phyloP scores from a whole-genome alignment of 2,329 filamentous ascomycete species.

The Hypomyces perniciosus region DNA sequence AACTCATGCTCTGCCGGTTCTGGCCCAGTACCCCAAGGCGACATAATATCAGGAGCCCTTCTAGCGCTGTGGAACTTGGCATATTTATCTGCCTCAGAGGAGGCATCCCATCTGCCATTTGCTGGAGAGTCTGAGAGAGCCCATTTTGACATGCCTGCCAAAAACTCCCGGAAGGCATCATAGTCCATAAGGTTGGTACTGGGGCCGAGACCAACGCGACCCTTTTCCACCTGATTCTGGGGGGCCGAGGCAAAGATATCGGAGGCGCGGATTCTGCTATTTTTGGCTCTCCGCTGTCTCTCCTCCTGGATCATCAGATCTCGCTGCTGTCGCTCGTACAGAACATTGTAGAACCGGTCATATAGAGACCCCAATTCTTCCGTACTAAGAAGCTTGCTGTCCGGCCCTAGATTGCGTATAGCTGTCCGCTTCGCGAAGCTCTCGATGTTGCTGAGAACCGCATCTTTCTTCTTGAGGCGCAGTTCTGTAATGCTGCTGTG shows the following conservation, averaged over 20 bases:
- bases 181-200: conserved; percentile 96
- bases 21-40: conserved; percentile 51
- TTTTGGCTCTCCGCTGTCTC: conserved; percentile 58
- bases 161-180: conserved; percentile 88
- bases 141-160: conserved; percentile 87
- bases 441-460: conserved; percentile 91
- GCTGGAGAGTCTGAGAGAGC: conserved; percentile 80
- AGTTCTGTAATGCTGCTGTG: conserved; percentile 87
- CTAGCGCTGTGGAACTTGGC: conserved; percentile 57
- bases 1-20: conserved; percentile 92
- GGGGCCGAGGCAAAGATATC: conserved; percentile 31
- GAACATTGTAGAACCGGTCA: conserved; percentile 84
- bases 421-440: conserved; percentile 96
- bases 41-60: conserved; percentile 37
- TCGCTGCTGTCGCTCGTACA: conserved; percentile 88
- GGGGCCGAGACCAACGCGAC: conserved; percentile 78
- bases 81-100: conserved; percentile 46
- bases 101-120: conserved; percentile 43
- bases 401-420: conserved; percentile 88
- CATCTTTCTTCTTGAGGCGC: conserved; percentile 86
- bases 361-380: conserved; percentile 88
- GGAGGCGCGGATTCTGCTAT: conserved; percentile 39
- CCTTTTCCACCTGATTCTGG: conserved; percentile 63
- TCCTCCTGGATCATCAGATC: conserved; percentile 73
- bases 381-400: conserved; percentile 82